A percentile compares a stretch with the other conserved stretches of the same genome.
phyloP scores from a whole-genome alignment of 371 early-diverging fungal species.

The Zychaea mexicana region DNA sequence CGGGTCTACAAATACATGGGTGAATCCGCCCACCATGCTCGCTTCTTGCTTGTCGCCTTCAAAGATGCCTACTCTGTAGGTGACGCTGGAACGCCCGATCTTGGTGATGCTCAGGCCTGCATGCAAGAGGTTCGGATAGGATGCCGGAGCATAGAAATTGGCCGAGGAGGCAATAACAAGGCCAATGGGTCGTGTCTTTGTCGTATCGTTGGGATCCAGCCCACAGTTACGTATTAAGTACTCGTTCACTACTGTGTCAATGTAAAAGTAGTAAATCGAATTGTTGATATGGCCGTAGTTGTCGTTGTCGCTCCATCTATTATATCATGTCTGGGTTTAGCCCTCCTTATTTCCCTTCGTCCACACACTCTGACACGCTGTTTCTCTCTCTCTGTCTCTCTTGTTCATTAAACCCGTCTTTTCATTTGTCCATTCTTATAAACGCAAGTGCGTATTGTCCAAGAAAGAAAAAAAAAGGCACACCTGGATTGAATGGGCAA shows the following conservation, averaged over 20 bases:
- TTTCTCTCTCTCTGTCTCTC: no score
- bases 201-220: conserved; percentile 35
- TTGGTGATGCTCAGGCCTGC: conserved; percentile 59
- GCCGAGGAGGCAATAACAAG: conserved; percentile 57
- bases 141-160: conserved; percentile 50
- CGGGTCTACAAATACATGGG: conserved; percentile 52
- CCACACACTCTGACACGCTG: no score
- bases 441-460: neutral
- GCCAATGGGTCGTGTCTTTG: conserved; percentile 49
- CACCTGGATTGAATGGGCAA: conserved; percentile 49
- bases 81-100: conserved; percentile 58
- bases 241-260: conserved; percentile 63
- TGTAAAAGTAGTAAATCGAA: conserved; percentile 58
- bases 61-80: conserved; percentile 65
- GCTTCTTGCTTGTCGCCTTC: conserved; percentile 39
- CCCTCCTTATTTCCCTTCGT: conserved; percentile 6
- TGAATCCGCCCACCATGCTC: conserved; percentile 47
- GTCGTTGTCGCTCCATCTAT: conserved; percentile 65
- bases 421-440: neutral
- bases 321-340: neutral
- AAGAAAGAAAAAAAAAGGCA: neutral
- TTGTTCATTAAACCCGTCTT: neutral
- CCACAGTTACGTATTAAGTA: conserved; percentile 56
- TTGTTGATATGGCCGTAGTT: conserved; percentile 71
- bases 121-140: conserved; percentile 56